Evolutionary conservation across 2,329 filamentous ascomycete genomes (phyloP).

Genomic region (Chalaropsis thielavioides): DNA sequence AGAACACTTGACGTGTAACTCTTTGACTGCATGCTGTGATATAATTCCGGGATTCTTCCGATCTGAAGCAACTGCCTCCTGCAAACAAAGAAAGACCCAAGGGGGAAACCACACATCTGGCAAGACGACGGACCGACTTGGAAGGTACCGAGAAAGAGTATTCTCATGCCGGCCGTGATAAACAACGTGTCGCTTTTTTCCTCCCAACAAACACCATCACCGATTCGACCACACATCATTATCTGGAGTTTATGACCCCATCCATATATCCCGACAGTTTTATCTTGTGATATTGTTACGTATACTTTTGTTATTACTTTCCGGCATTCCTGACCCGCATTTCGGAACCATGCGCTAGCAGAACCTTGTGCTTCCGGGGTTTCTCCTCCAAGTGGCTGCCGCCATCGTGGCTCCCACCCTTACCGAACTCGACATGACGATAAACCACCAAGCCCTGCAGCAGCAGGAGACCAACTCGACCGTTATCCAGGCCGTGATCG

Average conservation of each 20-base stretch:
- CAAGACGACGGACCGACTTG: not conserved
- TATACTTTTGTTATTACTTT: not conserved
- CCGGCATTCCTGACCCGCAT: not conserved
- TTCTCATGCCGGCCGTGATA: not conserved
- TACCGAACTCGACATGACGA: not conserved
- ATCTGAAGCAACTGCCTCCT: not conserved
- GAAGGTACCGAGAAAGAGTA: not conserved
- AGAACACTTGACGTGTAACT: not conserved
- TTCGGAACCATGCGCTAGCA: slow-evolving; percentile 1
- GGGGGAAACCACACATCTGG: not conserved
- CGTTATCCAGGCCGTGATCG: not conserved
- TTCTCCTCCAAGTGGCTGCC: not conserved
- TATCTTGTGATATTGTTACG: not conserved
- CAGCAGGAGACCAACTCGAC: not conserved
- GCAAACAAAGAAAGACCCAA: not conserved
- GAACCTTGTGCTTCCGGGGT: not conserved
- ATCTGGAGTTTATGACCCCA: not conserved
- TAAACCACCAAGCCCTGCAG: not conserved
- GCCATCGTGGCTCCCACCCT: slow-evolving; percentile 1
- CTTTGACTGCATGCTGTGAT: not conserved
- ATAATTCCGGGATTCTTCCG: not conserved
- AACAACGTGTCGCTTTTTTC: not conserved
- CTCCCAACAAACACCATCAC: not conserved
- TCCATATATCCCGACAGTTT: not conserved
- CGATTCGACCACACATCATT: not conserved